Base-by-base conservation (phyloP, 1,139 yeast species). In the Kurtzmaniella quercitrusa region DNA sequence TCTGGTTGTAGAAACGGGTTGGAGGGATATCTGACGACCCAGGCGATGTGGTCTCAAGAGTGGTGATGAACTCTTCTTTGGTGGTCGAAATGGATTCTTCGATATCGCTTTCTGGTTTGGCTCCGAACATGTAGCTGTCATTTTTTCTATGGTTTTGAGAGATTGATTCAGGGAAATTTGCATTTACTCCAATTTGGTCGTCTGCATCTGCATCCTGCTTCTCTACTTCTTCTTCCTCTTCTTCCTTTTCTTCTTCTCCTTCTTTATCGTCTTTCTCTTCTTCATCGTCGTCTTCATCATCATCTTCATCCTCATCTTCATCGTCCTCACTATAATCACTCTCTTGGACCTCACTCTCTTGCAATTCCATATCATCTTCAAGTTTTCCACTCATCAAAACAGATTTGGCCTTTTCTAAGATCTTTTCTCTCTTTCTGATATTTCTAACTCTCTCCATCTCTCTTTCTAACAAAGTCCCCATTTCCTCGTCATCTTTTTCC, bases 361-460 rank as follows among this genome's bases (percentile, higher is more conserved):
- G 50, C 5, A 42, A 48, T 10, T 52, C 57, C 17, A 54, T 61
- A 10, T 50, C 52, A 10, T 52, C 52, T 3, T 41, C 44, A 4
- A 41, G 49, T 19, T 50, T 45, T 46, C 55, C 52, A 33, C 54
- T 47, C 23, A 59, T 42, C 42, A 67, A 56, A 2, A 71, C 73
- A 43, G 55, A 46, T 43, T 63, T 66, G 2, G 75, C 75, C 45
- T 56, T 64, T 48, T 70, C 75, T 43, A 60, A 59, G 33, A 66
- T 48, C 48, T 75, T 70, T 45, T 79, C 87, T 45, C 70, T 73
- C 52, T 71, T 75, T 46, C 82, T 68, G 27, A 77, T 69, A 42
- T 66, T 70, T 53, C 79, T 63, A 27, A 68, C 77, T 49, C 82
- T 67, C 49, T 75, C 76, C 53, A 80, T 72, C 55, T 85, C 91